Percentiles rank a stretch among this genome's conserved stretches.
These are phyloP conservation scores for Colletotrichum nymphaeae DNA, from an alignment of 2,329 filamentous ascomycete species.

Conservation along the genomic window DNA sequence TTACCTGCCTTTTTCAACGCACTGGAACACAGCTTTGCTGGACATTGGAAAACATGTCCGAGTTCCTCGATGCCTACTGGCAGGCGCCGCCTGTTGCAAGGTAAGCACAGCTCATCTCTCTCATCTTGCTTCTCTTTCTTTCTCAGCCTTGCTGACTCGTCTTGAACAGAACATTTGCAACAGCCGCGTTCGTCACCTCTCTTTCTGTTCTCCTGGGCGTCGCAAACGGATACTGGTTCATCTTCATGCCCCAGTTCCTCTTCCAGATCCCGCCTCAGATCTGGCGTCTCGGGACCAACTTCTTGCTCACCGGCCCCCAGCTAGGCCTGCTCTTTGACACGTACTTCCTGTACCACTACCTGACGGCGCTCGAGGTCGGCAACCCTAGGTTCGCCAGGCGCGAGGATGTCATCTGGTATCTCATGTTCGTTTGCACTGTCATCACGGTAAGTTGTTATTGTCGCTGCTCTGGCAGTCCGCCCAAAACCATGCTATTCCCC, in stretches of 20 bases:
- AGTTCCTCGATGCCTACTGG: slow-evolving; percentile 49
- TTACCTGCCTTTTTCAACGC: background rate
- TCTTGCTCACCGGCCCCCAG: slow-evolving; percentile 52
- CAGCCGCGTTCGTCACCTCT: slow-evolving; percentile 70
- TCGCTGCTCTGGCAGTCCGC: slow-evolving; percentile 17
- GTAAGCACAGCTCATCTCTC: slow-evolving; percentile 43
- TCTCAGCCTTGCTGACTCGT: slow-evolving; percentile 21
- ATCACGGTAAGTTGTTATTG: slow-evolving; percentile 78
- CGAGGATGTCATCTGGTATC: slow-evolving; percentile 84
- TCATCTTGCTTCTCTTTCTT: background rate
- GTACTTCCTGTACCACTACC: slow-evolving; percentile 81
- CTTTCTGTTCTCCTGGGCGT: slow-evolving; percentile 67
- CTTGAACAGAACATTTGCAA: slow-evolving; percentile 71
- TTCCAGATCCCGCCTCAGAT: slow-evolving; percentile 61
- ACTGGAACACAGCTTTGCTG: background rate
- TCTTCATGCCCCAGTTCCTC: slow-evolving; percentile 64
- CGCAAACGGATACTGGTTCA: slow-evolving; percentile 59
- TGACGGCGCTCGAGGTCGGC: slow-evolving; percentile 77
- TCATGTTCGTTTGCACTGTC: slow-evolving; percentile 76
- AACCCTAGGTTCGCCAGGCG: slow-evolving; percentile 79
- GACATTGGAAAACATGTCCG: slow-evolving; percentile 33
- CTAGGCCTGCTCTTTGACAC: slow-evolving; percentile 75
- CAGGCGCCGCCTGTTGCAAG: slow-evolving; percentile 54
- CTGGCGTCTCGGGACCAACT: slow-evolving; percentile 55
- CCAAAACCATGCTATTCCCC: slow-evolving; percentile 5